Percentiles rank a stretch among this genome's conserved stretches.
These are phyloP conservation scores for Diversispora eburnea DNA, from an alignment of 192 early-diverging fungal species.

Conservation along the genomic window DNA sequence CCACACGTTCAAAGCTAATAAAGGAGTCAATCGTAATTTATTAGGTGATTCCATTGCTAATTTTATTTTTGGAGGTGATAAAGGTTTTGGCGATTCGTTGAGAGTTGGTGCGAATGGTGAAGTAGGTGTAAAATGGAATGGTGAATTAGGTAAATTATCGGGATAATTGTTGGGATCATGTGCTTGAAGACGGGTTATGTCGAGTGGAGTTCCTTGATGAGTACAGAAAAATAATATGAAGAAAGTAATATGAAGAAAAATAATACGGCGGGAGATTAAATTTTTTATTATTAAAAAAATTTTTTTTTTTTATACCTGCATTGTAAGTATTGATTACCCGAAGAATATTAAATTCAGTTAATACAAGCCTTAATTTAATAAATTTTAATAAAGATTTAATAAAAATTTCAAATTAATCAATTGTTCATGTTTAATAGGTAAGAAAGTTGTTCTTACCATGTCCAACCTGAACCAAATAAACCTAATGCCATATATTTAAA, in stretches of 20 bases:
- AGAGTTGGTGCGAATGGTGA: background rate
- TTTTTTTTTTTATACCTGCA: constrained; percentile 32
- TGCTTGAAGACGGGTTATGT: constrained; percentile 17
- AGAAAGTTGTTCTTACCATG: constrained; percentile 33
- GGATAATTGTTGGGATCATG: constrained; percentile 23
- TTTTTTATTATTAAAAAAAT: background rate
- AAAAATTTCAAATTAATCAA: background rate
- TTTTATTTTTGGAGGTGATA: constrained; percentile 39
- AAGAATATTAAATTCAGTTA: constrained; percentile 10
- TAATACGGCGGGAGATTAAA: too few species aligned
- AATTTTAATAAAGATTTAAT: background rate
- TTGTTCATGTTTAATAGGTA: background rate
- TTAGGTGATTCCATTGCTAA: constrained; percentile 11
- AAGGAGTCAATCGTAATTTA: constrained; percentile 34
- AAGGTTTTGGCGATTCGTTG: background rate
- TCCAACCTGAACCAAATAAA: constrained; percentile 47
- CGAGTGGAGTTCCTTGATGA: constrained; percentile 9
- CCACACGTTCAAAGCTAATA: constrained; percentile 42
- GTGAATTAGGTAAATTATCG: background rate
- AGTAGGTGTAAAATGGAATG: background rate
- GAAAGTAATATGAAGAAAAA: background rate
- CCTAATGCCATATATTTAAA: constrained; percentile 40
- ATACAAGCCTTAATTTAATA: constrained; percentile 10
- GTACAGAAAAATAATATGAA: background rate
- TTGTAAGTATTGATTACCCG: constrained; percentile 42